phyloP scores from a whole-genome alignment of 2,329 filamentous ascomycete genomes.

The Trichoderma asperellum region DNA sequence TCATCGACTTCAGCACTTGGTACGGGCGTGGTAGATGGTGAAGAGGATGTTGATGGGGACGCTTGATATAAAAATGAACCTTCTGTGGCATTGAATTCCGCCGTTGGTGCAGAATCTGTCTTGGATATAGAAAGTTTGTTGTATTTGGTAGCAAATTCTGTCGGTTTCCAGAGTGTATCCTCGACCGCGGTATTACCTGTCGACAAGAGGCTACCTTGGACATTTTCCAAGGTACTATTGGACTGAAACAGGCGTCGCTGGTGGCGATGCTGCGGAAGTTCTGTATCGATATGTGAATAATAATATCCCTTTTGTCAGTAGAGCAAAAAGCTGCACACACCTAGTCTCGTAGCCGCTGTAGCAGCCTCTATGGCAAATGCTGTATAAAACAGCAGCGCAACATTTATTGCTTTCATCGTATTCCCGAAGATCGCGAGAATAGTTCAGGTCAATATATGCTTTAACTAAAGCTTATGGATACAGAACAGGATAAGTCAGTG shows the following conservation, averaged over 20 bases:
- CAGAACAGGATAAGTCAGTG: not conserved
- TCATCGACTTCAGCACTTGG: not conserved
- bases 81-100: not conserved
- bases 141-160: not conserved
- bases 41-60: not conserved
- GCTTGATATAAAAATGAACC: too few relatives aligned
- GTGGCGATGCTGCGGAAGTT: conserved; percentile 7
- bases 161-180: not conserved
- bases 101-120: not conserved
- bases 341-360: conserved; percentile 28
- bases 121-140: not conserved
- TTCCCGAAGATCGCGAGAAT: not conserved
- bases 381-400: conserved; percentile 31
- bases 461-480: not conserved
- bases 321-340: conserved; percentile 24
- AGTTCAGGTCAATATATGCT: not conserved
- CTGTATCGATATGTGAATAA: conserved; percentile 1
- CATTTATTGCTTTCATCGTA: conserved; percentile 32
- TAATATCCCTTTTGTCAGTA: not conserved
- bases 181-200: not conserved
- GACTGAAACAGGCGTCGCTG: not conserved
- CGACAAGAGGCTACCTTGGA: not conserved
- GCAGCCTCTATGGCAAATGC: conserved; percentile 28
- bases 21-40: not conserved
- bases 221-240: not conserved